These are phyloP conservation scores for Xylaria sp. DNA, from an alignment of 495 filamentous ascomycete species.

Conservation along the genomic window DNA sequence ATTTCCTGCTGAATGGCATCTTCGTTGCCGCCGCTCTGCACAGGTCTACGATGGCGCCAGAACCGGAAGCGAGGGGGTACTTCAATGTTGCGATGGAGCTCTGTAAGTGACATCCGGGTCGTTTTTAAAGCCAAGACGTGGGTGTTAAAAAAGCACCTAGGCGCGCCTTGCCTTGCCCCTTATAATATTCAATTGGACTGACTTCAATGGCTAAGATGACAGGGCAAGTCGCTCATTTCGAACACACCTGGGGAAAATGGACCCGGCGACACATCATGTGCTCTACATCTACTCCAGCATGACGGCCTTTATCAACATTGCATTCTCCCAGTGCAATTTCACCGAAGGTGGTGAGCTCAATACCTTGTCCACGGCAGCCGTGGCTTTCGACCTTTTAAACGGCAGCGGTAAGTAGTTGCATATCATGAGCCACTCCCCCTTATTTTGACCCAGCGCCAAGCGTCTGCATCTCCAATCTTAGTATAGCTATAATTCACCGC, in stretches of 20 bases:
- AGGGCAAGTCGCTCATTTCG: constrained; percentile 43
- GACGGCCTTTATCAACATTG: constrained; percentile 41
- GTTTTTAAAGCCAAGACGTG: neutral
- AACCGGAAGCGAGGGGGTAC: constrained; percentile 35
- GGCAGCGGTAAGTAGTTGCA: constrained; percentile 35
- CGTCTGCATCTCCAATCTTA: neutral
- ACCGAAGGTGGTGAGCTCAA: constrained; percentile 26
- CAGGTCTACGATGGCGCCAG: constrained; percentile 29
- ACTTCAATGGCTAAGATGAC: constrained; percentile 29
- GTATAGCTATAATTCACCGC: too few relatives aligned
- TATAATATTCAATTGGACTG: constrained; percentile 9
- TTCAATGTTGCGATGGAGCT: constrained; percentile 41
- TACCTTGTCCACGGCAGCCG: constrained; percentile 23
- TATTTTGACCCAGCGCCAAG: neutral
- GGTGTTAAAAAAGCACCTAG: neutral
- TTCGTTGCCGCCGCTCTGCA: constrained; percentile 44
- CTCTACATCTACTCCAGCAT: constrained; percentile 46
- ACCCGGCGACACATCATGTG: constrained; percentile 35
- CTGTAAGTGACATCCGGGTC: constrained; percentile 25
- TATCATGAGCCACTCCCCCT: neutral
- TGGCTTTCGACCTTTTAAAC: constrained; percentile 43
- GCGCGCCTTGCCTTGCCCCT: neutral
- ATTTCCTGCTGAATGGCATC: constrained; percentile 45
- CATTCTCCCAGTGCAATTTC: constrained; percentile 34
- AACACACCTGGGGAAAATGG: constrained; percentile 36